Percentiles rank a stretch among this genome's conserved stretches.
Evolutionary conservation across 148 eudicot species (phyloP).

Genomic region (Chenopodium berlandieri): DNA sequence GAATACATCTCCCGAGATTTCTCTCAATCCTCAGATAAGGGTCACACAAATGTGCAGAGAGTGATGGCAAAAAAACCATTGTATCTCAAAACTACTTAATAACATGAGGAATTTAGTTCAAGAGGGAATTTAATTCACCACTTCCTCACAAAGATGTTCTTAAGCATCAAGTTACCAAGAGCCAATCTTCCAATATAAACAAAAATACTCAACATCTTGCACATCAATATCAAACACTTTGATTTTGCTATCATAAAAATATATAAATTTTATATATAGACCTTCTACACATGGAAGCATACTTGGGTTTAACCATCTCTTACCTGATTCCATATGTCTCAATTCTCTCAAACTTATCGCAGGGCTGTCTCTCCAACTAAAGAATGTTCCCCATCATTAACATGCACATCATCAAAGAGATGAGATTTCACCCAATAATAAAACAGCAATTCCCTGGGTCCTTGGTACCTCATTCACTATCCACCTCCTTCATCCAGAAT

Average conservation of each 20-base stretch:
- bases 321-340: not conserved
- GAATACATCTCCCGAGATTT: not conserved
- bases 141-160: not conserved
- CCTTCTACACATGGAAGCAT: not conserved
- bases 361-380: not conserved
- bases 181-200: not conserved
- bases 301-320: not conserved
- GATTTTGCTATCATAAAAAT: no score
- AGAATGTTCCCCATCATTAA: not conserved
- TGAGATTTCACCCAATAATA: not conserved
- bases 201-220: not conserved
- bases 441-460: not conserved
- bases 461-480: not conserved
- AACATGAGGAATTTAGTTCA: not conserved
- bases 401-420: not conserved
- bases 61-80: not conserved
- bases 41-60: not conserved
- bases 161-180: not conserved
- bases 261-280: not conserved
- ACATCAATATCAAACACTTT: no score
- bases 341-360: not conserved
- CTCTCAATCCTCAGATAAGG: not conserved
- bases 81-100: not conserved
- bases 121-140: not conserved
- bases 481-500: not conserved